Evolutionary conservation across 768 basidiomycete genomes (phyloP), one percentile per base, ranked within the genome.

Genomic region (Lentinus brumalis): DNA sequence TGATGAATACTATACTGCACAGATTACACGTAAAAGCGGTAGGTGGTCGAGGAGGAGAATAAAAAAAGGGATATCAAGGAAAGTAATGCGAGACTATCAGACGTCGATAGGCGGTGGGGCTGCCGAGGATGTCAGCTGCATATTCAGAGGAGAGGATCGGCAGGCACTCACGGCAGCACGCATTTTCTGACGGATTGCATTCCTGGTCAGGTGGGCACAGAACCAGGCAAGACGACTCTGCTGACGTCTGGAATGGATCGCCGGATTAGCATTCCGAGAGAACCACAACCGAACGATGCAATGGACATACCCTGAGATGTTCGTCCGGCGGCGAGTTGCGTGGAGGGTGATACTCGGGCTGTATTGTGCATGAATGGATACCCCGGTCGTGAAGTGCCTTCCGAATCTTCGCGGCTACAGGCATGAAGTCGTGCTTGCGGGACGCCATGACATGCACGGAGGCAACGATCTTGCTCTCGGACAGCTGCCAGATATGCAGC

Each of bases 401-500:
- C 58, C 95, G 83, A 64, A 99, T 96, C 45, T 89, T 85, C 41
- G 83, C 84, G 15, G 93, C 92, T 52, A 96, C 84, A 2, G 83
- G 86, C 92, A 98, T 98, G 71, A 98, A 98, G 69, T 97, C 95
- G 57, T 86, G 82, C 21, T 85, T 84, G 51, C 87, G 82, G 41
- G 87, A 87, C 8, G 94, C 86, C 67, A 92, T 84, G 50, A 99
- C 93, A 75, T 99, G 97, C 29, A 99, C 96, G 2, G 92, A 96
- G 10, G 96, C 96, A 45, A 99, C 90, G 56, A 95, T 86, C 72
- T 97, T 98, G 58, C 84, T 86, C 76, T 99, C 97, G 10, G 94
- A 96, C 50, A 99, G 83, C 69, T 96, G 94, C 97, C 97, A 99
- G 55, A 98, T 86, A 75, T 99, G 97, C 30, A 99, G 81, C 71